These are phyloP conservation scores for Stachybotrys chlorohalonatus DNA, from an alignment of 2,329 filamentous ascomycete species.

Conservation along the genomic window DNA sequence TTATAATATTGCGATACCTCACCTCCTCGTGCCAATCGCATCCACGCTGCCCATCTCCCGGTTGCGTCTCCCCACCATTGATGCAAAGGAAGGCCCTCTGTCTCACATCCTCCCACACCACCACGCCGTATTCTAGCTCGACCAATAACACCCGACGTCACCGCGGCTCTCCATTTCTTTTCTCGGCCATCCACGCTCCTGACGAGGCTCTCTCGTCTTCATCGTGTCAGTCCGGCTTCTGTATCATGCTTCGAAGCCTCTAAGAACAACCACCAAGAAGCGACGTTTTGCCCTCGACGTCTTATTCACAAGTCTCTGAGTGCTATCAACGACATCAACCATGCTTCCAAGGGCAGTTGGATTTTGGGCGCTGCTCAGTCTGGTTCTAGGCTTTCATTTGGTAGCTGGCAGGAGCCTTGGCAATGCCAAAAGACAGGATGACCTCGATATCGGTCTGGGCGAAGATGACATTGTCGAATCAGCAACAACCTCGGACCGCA, in stretches of 20 bases:
- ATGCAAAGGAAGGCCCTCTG: background rate
- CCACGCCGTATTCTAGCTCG: background rate
- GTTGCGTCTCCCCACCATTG: background rate
- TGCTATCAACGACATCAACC: conserved; percentile 1
- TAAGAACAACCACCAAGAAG: background rate
- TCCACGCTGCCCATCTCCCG: background rate
- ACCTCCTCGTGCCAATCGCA: background rate
- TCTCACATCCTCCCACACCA: background rate
- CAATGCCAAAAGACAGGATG: conserved; percentile 24
- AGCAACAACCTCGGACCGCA: conserved; percentile 4
- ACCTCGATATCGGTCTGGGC: background rate
- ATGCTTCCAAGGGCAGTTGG: conserved; percentile 26
- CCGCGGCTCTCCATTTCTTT: background rate
- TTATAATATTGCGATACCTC: background rate
- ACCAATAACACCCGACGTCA: background rate
- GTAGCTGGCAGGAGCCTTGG: conserved; percentile 23
- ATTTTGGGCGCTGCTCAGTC: conserved; percentile 28
- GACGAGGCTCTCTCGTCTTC: background rate
- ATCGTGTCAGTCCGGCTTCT: background rate
- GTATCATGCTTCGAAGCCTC: background rate
- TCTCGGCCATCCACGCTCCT: background rate
- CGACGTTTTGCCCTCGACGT: background rate
- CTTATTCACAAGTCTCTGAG: background rate
- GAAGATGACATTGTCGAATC: conserved; percentile 7
- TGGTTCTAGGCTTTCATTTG: conserved; percentile 27